Percentiles rank a stretch among this genome's conserved stretches.
Conservation (phyloP, 495 filamentous ascomycete genomes). For the Podospora tetraspora region DNA sequence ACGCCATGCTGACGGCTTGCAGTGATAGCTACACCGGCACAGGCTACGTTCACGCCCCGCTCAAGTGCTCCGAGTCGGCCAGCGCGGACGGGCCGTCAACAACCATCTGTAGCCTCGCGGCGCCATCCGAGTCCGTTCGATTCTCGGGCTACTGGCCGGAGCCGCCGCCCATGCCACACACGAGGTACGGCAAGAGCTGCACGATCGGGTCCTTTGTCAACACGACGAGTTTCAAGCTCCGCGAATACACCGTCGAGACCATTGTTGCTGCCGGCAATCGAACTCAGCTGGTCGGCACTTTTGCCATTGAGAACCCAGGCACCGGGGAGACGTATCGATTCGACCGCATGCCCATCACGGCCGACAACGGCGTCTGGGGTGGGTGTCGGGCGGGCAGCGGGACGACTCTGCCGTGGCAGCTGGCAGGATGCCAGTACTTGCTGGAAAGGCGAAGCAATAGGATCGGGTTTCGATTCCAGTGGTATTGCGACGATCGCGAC, state of each 20-base stretch:
- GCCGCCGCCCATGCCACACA: conserved; percentile 44
- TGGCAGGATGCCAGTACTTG: conserved; percentile 15
- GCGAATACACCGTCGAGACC: conserved; percentile 18
- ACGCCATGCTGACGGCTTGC: background rate
- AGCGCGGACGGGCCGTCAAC: background rate
- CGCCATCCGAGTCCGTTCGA: background rate
- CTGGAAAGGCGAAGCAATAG: conserved; percentile 10
- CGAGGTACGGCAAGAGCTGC: conserved; percentile 46
- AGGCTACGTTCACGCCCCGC: conserved; percentile 12
- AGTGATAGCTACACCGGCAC: conserved; percentile 18
- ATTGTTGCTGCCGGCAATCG: background rate
- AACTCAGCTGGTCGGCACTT: conserved; percentile 10
- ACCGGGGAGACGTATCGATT: conserved; percentile 16
- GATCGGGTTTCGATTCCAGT: conserved; percentile 21
- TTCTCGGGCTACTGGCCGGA: conserved; percentile 26
- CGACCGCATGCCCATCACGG: conserved; percentile 7
- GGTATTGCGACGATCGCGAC: conserved; percentile 28
- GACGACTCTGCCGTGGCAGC: conserved; percentile 3
- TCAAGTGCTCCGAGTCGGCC: conserved; percentile 10
- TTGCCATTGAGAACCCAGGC: conserved; percentile 19
- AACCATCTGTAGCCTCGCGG: conserved; percentile 16
- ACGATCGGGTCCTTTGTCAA: conserved; percentile 32
- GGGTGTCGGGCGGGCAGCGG: conserved; percentile 1
- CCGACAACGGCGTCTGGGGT: conserved; percentile 6
- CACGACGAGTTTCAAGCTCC: conserved; percentile 16